Evolutionary conservation across 2,329 filamentous ascomycete genomes (phyloP), one percentile per base, ranked within the genome.

Genomic region (Exophiala calicioides): DNA sequence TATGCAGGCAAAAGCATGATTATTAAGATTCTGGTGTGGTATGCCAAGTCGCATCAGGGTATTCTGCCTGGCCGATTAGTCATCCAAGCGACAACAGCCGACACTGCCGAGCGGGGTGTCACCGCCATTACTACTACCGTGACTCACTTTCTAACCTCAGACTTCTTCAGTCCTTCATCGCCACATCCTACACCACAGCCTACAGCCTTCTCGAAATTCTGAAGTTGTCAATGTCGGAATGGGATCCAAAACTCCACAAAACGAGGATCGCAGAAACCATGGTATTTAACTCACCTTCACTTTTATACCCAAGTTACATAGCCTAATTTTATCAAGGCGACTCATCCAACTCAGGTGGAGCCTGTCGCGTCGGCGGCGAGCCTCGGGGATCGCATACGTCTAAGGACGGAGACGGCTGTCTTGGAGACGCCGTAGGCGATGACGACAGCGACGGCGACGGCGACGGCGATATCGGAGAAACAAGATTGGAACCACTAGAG

Each of bases 351-450:
- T 47, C 49, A 30, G 23, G 57, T 40, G 57, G 50, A 50, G 52
- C 49, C 33, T 24, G 7, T 37, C 26, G 19, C 29, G 47, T 55
- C 38, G 69, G 70, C 31, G 72, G 72, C 36, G 68, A 72, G 49
- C 68, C 70, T 29, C 67, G 68, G 5, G 72, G 71, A 24, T 56
- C 56, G 4, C 70, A 74, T 47, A 53, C 67, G 30, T 64, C 66
- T 49, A 64, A 66, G 31, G 72, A 75, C 46, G 70, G 71, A 5
- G 72, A 75, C 41, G 66, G 68, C 3, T 67, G 56, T 35, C 44
- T 73, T 35, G 71, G 67, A 15, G 68, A 62, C 31, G 60, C 43
- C 5, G 58, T 55, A 20, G 60, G 52, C 18, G 59, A 58, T 12
- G 62, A 58, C 10, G 62, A 61, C 33, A 58, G 58, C 16, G 62